Base-by-base conservation (phyloP, 306 rosid species). In the Gillenia trifoliata region DNA sequence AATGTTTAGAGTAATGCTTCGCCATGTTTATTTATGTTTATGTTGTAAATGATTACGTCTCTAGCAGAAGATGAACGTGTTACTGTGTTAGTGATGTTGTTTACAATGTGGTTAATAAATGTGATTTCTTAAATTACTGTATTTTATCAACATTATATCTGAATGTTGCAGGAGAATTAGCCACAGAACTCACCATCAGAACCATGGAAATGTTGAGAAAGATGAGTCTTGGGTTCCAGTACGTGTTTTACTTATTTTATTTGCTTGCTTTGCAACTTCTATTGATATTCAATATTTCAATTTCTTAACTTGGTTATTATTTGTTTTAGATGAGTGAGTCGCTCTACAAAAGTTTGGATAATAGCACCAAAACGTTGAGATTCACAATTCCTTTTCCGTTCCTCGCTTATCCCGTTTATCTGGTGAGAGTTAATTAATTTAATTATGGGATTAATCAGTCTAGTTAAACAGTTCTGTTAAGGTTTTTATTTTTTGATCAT, bases 211-310 rank as follows among this genome's bases (percentile, higher is more conserved):
- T 62, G 96, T 93, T 9, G 98, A 93, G 81, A 89, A 88, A 19
- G 97, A 93, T 74, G 97, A 93, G 78, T 89, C 96, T 7, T 93
- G 97, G 98, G 97, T 91, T 75, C 97, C 93, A 6, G 97, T 93
- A 83, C 70, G 89, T 83, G 61, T 74, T 68, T 31, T 10, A 34
- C 64, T 22, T 5, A 54, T 73, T 13, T 55, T 33, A 63, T 75
- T 25, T 43, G 64, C 67, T 33, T 78, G 68, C 71, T 11, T 71
- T 31, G 29, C 7, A n/a, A 47, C 8, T 47, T 47, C 52, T 47
- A 17, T 66, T 20, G 15, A 49, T 63, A 20, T 63, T 33, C 26
- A 4, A 29, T 13, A 16, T 20, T 63, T 5, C 43, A 63, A 31
- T 31, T 63, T 19, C 26, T 64, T 20, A 33, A 62, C 36, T 7